Evolutionary conservation across 345 rosid species (phyloP).

Genomic region (Turritis glabra): DNA sequence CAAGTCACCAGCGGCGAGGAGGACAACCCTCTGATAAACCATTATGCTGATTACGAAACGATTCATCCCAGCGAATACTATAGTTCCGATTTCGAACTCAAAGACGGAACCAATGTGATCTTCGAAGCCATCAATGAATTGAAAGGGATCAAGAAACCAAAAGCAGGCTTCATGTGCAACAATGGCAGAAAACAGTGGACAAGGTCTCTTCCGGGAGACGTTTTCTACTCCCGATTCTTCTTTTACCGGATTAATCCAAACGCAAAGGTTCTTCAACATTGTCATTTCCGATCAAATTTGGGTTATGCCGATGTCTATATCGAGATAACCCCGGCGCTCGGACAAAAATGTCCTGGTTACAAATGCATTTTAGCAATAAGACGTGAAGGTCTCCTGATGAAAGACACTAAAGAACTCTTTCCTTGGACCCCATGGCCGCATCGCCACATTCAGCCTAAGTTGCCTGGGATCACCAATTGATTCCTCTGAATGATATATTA

Average conservation of each 20-base stretch:
- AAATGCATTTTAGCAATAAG: conserved; percentile 31
- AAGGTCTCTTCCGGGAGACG: conserved; percentile 38
- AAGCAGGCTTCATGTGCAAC: conserved; percentile 34
- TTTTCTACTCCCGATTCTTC: conserved; percentile 30
- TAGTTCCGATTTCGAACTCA: conserved; percentile 36
- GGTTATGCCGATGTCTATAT: conserved; percentile 22
- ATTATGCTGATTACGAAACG: conserved; percentile 29
- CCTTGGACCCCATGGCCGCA: conserved; percentile 43
- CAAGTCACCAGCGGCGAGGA: conserved; percentile 14
- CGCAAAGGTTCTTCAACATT: conserved; percentile 25
- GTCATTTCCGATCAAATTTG: conserved; percentile 34
- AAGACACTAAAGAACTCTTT: conserved; percentile 30
- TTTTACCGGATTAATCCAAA: conserved; percentile 27
- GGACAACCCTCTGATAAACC: conserved; percentile 30
- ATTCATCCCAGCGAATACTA: conserved; percentile 39
- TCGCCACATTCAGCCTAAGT: conserved; percentile 31
- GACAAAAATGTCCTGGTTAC: conserved; percentile 20
- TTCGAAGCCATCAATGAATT: conserved; percentile 36
- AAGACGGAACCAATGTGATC: conserved; percentile 39
- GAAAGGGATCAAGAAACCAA: conserved; percentile 38
- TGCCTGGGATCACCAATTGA: not conserved
- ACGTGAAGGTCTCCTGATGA: conserved; percentile 37
- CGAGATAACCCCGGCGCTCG: conserved; percentile 24
- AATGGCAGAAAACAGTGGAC: conserved; percentile 2
- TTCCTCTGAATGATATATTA: not conserved